phyloP scores from a whole-genome alignment of 2,329 filamentous ascomycete genomes.

The Coniochaeta ligniaria region DNA sequence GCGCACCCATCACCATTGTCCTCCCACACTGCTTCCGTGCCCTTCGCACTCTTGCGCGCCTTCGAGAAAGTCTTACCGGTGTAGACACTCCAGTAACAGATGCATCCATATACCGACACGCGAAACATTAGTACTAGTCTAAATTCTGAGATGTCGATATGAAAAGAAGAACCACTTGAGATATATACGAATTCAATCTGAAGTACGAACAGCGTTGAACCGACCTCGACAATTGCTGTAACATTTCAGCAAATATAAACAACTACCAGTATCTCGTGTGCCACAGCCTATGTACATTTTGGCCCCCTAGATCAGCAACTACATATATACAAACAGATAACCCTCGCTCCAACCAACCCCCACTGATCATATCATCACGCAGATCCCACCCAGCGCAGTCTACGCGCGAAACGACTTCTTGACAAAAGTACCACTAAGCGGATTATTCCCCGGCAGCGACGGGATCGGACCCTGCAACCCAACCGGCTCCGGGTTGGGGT shows the following conservation, averaged over 20 bases:
- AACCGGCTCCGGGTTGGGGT: neutral
- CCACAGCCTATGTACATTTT: neutral
- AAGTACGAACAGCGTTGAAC: too few relatives aligned
- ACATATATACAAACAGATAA: neutral
- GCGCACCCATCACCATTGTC: too few relatives aligned
- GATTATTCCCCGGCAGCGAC: neutral
- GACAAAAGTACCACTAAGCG: neutral
- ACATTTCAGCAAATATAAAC: neutral
- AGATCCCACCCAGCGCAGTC: neutral
- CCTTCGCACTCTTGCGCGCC: too few relatives aligned
- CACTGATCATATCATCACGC: too few relatives aligned
- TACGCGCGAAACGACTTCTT: neutral
- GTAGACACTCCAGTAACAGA: too few relatives aligned
- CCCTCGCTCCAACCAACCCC: neutral
- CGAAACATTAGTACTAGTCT: too few relatives aligned
- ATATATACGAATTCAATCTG: too few relatives aligned
- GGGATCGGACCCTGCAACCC: neutral
- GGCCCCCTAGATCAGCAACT: neutral
- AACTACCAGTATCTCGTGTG: neutral
- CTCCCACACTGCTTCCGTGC: too few relatives aligned
- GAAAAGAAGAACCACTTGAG: too few relatives aligned
- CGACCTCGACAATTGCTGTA: neutral
- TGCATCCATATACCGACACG: too few relatives aligned
- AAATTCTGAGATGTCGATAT: too few relatives aligned
- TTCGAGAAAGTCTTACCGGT: too few relatives aligned